Evolutionary conservation across 345 rosid species (phyloP).

Genomic region (Gossypium sturtianum): DNA sequence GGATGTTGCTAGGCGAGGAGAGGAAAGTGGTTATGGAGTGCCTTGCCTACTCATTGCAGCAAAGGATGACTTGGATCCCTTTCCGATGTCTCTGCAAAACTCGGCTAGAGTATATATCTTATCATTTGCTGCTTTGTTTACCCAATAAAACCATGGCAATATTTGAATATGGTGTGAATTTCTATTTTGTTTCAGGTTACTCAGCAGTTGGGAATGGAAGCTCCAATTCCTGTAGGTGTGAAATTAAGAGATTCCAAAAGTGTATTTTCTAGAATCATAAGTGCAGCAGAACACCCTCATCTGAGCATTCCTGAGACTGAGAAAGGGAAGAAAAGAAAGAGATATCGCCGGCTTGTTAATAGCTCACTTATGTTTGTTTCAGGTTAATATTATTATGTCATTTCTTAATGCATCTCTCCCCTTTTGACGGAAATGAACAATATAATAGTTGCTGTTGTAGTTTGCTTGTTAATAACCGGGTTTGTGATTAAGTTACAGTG

Average conservation of each 20-base stretch:
- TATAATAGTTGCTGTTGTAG: neutral
- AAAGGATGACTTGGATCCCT: constrained; percentile 66
- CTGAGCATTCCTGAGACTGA: constrained; percentile 71
- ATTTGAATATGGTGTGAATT: neutral
- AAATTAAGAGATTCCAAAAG: constrained; percentile 45
- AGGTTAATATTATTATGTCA: constrained; percentile 22
- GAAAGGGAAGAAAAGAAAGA: constrained; percentile 53
- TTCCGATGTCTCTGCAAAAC: constrained; percentile 28
- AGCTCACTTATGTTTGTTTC: constrained; percentile 69
- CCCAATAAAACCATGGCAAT: neutral
- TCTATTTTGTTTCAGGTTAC: constrained; percentile 40
- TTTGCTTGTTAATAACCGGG: constrained; percentile 9
- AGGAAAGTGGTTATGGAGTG: constrained; percentile 51
- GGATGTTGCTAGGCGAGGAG: constrained; percentile 66
- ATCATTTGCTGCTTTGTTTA: constrained; percentile 1
- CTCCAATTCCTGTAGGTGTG: constrained; percentile 49
- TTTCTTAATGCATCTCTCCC: neutral
- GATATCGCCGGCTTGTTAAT: constrained; percentile 44
- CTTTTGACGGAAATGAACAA: neutral
- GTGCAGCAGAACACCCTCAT: constrained; percentile 66
- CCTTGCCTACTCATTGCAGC: constrained; percentile 78
- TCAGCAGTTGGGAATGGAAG: constrained; percentile 64
- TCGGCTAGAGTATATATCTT: constrained; percentile 38
- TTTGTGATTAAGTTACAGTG: constrained; percentile 33
- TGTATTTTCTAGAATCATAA: constrained; percentile 46